Percentiles rank a stretch among this genome's conserved stretches.
Evolutionary conservation across 805 yeast species (phyloP).

Genomic region (Starmerella bombicola): DNA sequence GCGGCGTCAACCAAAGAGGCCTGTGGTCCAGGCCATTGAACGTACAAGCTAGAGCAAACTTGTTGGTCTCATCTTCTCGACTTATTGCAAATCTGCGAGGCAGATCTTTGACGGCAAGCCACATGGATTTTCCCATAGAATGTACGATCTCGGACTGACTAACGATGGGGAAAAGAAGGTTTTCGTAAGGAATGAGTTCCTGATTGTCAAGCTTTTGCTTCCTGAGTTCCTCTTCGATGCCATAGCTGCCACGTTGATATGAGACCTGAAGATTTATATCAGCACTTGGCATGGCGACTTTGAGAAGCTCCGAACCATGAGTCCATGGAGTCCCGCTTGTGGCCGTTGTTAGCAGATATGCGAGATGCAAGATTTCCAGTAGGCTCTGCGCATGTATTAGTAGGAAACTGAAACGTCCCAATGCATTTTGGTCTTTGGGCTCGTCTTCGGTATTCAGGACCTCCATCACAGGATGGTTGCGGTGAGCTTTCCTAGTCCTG

Average conservation of each 20-base stretch:
- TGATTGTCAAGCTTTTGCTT: background rate
- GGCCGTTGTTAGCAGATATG: slow-evolving; percentile 10
- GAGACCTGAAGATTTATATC: slow-evolving; percentile 5
- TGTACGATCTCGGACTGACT: slow-evolving; percentile 10
- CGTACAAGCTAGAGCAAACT: slow-evolving; percentile 16
- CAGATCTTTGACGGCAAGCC: background rate
- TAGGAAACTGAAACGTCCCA: slow-evolving; percentile 6
- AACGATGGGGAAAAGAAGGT: slow-evolving; percentile 10
- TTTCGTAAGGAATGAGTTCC: slow-evolving; percentile 10
- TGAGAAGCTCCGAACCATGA: background rate
- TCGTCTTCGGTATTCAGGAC: background rate
- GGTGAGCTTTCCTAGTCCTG: background rate
- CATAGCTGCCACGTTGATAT: background rate
- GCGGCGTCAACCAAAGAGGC: slow-evolving; percentile 15
- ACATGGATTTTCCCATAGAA: background rate
- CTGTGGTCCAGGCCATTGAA: background rate
- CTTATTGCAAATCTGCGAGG: background rate
- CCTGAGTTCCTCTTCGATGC: background rate
- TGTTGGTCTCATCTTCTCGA: background rate
- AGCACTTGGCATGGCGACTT: slow-evolving; percentile 8
- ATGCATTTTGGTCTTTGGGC: background rate
- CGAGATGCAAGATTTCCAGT: slow-evolving; percentile 11
- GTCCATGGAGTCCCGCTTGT: slow-evolving; percentile 2
- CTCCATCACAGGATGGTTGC: background rate
- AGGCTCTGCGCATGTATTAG: slow-evolving; percentile 13